Conservation (phyloP, 306 rosid genomes). For the Senna tora region DNA sequence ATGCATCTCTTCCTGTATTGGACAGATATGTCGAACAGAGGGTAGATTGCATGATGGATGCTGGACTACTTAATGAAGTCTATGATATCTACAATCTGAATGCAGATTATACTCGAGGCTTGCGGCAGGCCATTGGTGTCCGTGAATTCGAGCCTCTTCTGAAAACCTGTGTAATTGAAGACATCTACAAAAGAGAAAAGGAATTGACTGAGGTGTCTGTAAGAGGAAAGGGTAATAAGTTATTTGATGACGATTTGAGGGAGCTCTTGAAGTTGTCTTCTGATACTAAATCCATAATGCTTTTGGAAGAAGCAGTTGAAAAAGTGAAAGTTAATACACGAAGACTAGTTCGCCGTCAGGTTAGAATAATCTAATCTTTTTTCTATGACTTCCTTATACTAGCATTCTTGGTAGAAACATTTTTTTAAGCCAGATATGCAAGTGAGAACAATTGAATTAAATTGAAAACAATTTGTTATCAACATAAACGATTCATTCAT, state of each 20-base stretch:
- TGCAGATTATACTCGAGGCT: slow-evolving; percentile 81
- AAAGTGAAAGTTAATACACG: slow-evolving; percentile 79
- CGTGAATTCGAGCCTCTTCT: slow-evolving; percentile 78
- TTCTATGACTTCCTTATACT: slow-evolving; percentile 2
- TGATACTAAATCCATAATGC: slow-evolving; percentile 44
- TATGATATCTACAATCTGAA: slow-evolving; percentile 60
- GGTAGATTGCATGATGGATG: slow-evolving; percentile 80
- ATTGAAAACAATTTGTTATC: too few relatives aligned
- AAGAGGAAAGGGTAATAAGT: slow-evolving; percentile 44
- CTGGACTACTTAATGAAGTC: slow-evolving; percentile 86
- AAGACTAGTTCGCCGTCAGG: slow-evolving; percentile 92
- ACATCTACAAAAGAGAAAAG: slow-evolving; percentile 31
- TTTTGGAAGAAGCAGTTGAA: slow-evolving; percentile 72
- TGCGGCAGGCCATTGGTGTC: slow-evolving; percentile 87
- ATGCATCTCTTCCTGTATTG: slow-evolving; percentile 75
- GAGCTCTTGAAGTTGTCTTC: slow-evolving; percentile 46
- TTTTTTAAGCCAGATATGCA: slow-evolving; percentile 26
- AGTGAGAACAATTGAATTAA: background rate
- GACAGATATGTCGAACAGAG: slow-evolving; percentile 84
- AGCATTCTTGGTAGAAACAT: slow-evolving; percentile 12
- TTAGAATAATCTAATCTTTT: slow-evolving; percentile 30
- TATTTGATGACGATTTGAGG: slow-evolving; percentile 50
- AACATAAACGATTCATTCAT: slow-evolving; percentile 5
- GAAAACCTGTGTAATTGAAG: slow-evolving; percentile 36
- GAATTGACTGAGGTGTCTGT: slow-evolving; percentile 37